A percentile compares a stretch with the other conserved stretches of the same genome.
Conservation (phyloP, 2,329 filamentous ascomycete species). For the Trichoderma afroharzianum region DNA sequence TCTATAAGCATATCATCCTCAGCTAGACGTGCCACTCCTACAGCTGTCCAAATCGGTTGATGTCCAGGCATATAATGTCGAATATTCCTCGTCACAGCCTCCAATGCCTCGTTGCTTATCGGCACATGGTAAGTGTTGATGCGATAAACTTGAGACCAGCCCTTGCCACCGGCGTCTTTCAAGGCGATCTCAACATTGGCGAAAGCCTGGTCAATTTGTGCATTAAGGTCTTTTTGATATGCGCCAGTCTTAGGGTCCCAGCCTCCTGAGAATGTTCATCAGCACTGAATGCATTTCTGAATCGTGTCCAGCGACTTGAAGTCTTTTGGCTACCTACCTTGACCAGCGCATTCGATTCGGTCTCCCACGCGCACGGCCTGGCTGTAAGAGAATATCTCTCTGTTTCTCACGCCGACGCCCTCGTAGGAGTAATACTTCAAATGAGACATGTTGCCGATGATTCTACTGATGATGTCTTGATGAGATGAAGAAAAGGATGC, state of each 20-base stretch:
- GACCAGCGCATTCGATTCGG: conserved; percentile 25
- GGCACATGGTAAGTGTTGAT: conserved; percentile 25
- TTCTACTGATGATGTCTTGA: neutral
- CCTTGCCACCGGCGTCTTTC: conserved; percentile 51
- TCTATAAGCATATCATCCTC: neutral
- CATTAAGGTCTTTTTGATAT: neutral
- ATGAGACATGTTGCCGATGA: neutral
- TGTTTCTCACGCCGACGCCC: neutral
- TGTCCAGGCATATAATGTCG: neutral
- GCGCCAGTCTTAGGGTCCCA: neutral
- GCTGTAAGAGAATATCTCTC: neutral
- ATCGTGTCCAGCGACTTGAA: neutral
- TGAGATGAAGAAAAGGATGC: neutral
- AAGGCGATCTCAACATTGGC: conserved; percentile 51
- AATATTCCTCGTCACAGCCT: neutral
- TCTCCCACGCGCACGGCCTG: conserved; percentile 48
- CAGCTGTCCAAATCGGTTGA: neutral
- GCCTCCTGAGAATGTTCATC: neutral
- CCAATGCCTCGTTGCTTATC: neutral
- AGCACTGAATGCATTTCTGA: neutral
- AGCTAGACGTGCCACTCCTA: neutral
- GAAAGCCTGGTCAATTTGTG: neutral
- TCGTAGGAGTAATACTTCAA: neutral
- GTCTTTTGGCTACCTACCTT: neutral
- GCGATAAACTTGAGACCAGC: conserved; percentile 52